Base-by-base conservation (phyloP, 495 filamentous ascomycete species). In the Daldinia childiae region DNA sequence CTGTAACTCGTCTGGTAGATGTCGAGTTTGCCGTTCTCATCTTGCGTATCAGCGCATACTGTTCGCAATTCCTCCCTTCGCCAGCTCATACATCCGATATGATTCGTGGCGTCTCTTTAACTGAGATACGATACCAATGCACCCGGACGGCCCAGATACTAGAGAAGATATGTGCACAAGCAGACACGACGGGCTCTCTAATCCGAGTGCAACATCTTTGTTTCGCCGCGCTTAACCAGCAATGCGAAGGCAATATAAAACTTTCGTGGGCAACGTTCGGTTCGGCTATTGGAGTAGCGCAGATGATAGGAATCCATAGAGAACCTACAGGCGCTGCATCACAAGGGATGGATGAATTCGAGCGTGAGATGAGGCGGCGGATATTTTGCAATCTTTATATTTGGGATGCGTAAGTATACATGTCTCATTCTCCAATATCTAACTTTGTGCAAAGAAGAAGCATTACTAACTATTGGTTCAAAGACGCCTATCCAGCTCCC, bases 341-440 rank as follows among this genome's bases (percentile, higher is more conserved):
- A 11, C 56, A 45, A 6, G 32, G 9, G 17, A 66, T 38, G 17
- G 45, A 54, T 38, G 68, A 67, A 12, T 17, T 78, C 0, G 74
- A 77, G 21, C 70, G 61, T 12, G 76, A 77, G 50, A 74, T 77
- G 65, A 21, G 63, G 21, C 64, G 69, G 4, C 60, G 74, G 38
- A 70, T 60, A 19, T 70, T 76, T 19, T 79, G 76, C 63, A 78
- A 64, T 45, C 74, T 79, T 17, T 78, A 77, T 50, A 58, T 78
- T 9, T 72, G 62, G 65, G 76, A 78, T 29, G 76, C 72, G 54
- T 58, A 36, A 58, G 54, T 36, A 32, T 21, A 8, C 15, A 6
- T 6, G 11, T 9, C 29, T 19, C 38, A 58, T 36, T 36, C 61
- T 68, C 7, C 4, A 19, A 45, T 19, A 45, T 19, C 34, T 36